Conservation (phyloP, 148 eudicot genomes). For the Camellia sinensis region DNA sequence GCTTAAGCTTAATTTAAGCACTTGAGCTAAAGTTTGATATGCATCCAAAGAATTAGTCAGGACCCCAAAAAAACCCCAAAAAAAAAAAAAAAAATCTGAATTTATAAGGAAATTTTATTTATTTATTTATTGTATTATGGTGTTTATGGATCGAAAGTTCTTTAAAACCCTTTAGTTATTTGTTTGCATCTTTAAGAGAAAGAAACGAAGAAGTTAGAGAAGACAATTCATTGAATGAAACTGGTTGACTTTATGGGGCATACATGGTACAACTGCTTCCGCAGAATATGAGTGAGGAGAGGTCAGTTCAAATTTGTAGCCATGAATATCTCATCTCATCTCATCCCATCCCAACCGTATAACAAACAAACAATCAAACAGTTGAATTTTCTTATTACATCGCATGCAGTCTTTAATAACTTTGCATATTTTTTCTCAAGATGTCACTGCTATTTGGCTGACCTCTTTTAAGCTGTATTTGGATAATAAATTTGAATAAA, state of each 20-base stretch:
- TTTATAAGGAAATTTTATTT: too few species aligned
- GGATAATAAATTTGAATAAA: too few species aligned
- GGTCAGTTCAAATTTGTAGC: neutral
- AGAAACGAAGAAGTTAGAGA: neutral
- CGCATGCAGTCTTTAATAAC: neutral
- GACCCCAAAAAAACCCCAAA: too few species aligned
- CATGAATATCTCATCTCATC: neutral
- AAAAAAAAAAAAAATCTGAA: too few species aligned
- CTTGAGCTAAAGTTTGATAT: too few species aligned
- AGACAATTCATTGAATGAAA: neutral
- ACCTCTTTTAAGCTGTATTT: too few species aligned
- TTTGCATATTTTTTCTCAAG: neutral
- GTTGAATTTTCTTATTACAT: neutral
- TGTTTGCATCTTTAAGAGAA: neutral
- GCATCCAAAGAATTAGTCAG: too few species aligned
- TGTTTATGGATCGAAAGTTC: neutral
- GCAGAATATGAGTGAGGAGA: neutral
- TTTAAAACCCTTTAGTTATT: neutral
- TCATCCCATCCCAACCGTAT: too few species aligned
- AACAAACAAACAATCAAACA: neutral
- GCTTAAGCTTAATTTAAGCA: too few species aligned
- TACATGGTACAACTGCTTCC: neutral
- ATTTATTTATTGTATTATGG: too few species aligned
- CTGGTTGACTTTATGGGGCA: neutral
- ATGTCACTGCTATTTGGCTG: neutral